Conservation (phyloP, 768 basidiomycete genomes). For the Podaxis sp. region DNA sequence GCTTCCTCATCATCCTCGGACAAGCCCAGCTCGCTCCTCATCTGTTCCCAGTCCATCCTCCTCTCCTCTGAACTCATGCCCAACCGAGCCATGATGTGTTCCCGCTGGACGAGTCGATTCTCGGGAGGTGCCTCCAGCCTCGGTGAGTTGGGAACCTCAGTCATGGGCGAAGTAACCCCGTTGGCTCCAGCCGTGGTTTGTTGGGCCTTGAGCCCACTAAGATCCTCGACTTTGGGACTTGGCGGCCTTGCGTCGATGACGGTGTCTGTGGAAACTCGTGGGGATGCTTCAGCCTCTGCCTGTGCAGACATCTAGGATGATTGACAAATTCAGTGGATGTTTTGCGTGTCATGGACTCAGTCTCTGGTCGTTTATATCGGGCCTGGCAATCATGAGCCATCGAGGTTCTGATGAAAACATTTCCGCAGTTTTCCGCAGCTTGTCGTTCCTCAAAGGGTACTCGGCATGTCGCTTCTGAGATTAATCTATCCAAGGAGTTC, state of each 20-base stretch:
- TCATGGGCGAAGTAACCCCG: not conserved
- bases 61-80: constrained; percentile 5
- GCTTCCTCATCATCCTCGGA: not conserved
- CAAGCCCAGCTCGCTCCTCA: not conserved
- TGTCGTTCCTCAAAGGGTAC: not conserved
- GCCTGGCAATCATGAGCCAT: not conserved
- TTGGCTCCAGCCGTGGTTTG: not conserved
- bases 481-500: not conserved
- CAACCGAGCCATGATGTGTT: constrained; percentile 6
- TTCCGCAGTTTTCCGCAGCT: not conserved
- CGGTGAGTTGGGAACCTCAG: not conserved
- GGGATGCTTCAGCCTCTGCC: not conserved
- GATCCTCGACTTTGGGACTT: not conserved
- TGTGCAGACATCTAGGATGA: not conserved
- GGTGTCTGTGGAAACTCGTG: constrained; percentile 8
- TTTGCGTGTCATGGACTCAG: not conserved
- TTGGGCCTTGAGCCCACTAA: not conserved
- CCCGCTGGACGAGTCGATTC: constrained; percentile 3
- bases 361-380: not conserved
- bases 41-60: not conserved
- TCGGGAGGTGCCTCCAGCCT: not conserved
- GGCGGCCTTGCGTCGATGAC: not conserved
- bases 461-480: not conserved
- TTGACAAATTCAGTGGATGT: not conserved
- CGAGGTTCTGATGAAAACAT: not conserved